Conservation (phyloP, 176 grass and related monocot genomes). For the Ananas comosus region DNA sequence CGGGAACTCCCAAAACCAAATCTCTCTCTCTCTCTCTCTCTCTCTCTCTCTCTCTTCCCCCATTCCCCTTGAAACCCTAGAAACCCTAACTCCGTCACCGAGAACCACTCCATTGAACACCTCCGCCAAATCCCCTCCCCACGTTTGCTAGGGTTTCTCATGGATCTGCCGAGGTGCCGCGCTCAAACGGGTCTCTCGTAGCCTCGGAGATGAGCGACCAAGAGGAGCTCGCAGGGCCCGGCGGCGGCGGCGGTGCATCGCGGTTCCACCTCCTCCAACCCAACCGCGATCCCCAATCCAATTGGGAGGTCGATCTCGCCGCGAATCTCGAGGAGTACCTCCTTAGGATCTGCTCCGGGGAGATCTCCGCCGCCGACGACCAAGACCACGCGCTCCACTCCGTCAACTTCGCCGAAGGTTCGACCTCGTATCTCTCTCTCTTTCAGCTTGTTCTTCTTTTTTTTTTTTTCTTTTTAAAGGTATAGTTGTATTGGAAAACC, state of each 20-base stretch:
- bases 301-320: constrained; percentile 91
- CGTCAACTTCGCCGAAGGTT: constrained; percentile 96
- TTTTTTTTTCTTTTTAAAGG: neutral
- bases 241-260: constrained; percentile 15
- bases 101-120: neutral
- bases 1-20: constrained; percentile 46
- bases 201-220: constrained; percentile 5
- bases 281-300: constrained; percentile 60
- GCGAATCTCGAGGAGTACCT: constrained; percentile 84
- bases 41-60: constrained; percentile 10
- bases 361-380: constrained; percentile 40
- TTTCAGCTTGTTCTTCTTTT: neutral
- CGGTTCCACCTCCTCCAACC: constrained; percentile 58
- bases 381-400: constrained; percentile 29
- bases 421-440: neutral
- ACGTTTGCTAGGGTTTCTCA: neutral
- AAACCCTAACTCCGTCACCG: neutral
- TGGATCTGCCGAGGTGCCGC: constrained; percentile 11
- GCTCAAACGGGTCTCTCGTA: neutral
- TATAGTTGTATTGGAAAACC: no score
- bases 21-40: constrained; percentile 22
- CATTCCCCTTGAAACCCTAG: constrained; percentile 10
- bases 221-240: constrained; percentile 13
- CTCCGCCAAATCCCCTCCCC: constrained; percentile 10
- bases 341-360: constrained; percentile 76